Evolutionary conservation across 1,284 basidiomycete genomes (phyloP).

Genomic region (Ceratobasidium sp.): DNA sequence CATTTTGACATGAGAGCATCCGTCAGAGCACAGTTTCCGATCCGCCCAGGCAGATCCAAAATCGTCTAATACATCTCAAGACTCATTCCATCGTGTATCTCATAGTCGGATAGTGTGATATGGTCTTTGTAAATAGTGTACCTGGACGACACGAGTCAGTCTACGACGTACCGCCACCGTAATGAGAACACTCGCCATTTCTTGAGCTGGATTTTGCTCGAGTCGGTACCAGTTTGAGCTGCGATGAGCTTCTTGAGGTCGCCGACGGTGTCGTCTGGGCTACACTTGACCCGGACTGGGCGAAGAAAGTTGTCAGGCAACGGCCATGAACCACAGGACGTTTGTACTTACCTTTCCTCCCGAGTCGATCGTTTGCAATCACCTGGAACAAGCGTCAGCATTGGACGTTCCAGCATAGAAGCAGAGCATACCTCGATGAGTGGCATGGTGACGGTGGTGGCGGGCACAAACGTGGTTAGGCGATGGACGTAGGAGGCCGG

Average conservation of each 20-base stretch:
- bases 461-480: conserved; percentile 23
- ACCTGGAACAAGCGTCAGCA: conserved; percentile 65
- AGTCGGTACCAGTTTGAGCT: conserved; percentile 93
- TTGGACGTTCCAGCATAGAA: neutral
- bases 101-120: conserved; percentile 93
- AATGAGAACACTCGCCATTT: conserved; percentile 78
- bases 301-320: conserved; percentile 7
- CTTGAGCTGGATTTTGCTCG: conserved; percentile 91
- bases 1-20: neutral
- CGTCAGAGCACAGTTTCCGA: neutral
- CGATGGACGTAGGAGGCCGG: neutral
- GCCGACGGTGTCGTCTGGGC: conserved; percentile 95
- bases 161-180: neutral
- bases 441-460: conserved; percentile 59
- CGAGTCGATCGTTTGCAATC: conserved; percentile 96
- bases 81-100: conserved; percentile 95
- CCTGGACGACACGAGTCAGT: conserved; percentile 62
- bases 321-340: neutral
- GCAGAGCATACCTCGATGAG: conserved; percentile 67
- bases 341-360: conserved; percentile 82
- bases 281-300: conserved; percentile 91
- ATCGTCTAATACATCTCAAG: conserved; percentile 84
- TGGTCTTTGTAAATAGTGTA: conserved; percentile 95
- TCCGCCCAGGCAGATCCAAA: conserved; percentile 15
- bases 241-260: conserved; percentile 97